Evolutionary conservation across 768 basidiomycete genomes (phyloP), one percentile per base, ranked within the genome.

Genomic region (Podaxis carcinomalis): DNA sequence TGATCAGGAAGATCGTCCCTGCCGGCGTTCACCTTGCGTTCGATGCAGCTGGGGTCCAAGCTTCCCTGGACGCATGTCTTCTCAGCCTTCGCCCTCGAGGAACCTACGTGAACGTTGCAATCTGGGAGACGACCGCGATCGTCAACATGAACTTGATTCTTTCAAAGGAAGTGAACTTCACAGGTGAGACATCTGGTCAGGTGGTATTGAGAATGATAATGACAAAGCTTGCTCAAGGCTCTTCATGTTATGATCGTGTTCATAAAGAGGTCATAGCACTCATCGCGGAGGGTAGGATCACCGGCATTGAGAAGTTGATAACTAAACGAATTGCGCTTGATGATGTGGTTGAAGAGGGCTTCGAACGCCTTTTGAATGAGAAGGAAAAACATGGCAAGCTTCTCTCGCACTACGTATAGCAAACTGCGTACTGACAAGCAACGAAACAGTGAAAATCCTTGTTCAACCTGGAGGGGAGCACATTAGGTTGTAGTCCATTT

Each of bases 21-120:
- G 44, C 64, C 2, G 80, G 81, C 25, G 78, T 78, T 9, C 77
- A 80, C 60, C 69, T 80, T 49, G 78, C 73, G 3, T 80, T 80
- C 63, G 82, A 83, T 49, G 78, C 79, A 16, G 78, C 80, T 3
- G 80, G 81, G 0, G 63, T 73, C 2, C 77, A 79, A 62, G 68
- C 68, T 13, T 72, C 74, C 47, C 57, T 81, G 13, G 72, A 76
- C 37, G 63, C 71, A 5, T 77, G 74, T 6, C 65, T 82, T 13
- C 39, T 57, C 5, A 72, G 74, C 27, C 68, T 80, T 9, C 72
- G 75, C 23, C 68, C 76, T 0, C 65, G 76, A 36, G 80, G 82
- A 16, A 72, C 67, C 0, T 64, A 79, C 21, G 67, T 80, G 14
- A 77, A 77, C 60, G 69, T 82, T 16, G 78, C 79, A 1, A 58